Evolutionary conservation across 2,329 filamentous ascomycete genomes (phyloP).

Genomic region (Lasiodiplodia sp.): DNA sequence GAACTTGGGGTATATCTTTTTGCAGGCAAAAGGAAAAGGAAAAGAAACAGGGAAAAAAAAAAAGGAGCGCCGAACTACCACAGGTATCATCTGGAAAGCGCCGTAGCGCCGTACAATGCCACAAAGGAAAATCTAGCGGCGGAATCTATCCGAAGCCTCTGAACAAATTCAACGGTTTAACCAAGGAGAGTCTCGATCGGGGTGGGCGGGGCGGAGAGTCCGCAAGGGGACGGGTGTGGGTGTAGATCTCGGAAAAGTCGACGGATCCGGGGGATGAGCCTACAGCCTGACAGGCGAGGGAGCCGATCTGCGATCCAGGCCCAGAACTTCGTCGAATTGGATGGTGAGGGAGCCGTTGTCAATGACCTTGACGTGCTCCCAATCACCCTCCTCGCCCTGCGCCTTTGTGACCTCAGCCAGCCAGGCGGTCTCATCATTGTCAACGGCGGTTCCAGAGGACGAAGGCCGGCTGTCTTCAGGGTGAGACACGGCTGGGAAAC

Average conservation of each 20-base stretch:
- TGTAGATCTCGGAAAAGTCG: conserved; percentile 1
- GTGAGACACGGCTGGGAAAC: conserved; percentile 40
- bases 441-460: conserved; percentile 27
- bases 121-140: conserved; percentile 22
- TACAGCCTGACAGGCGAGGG: conserved; percentile 26
- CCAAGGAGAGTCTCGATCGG: conserved; percentile 7
- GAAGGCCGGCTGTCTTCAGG: conserved; percentile 29
- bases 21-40: not conserved
- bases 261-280: conserved; percentile 3
- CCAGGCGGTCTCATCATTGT: conserved; percentile 31
- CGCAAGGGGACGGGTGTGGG: conserved; percentile 11
- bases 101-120: conserved; percentile 10
- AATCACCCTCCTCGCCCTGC: conserved; percentile 39
- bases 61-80: conserved; percentile 3
- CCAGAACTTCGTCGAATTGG: conserved; percentile 45
- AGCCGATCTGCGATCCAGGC: conserved; percentile 33
- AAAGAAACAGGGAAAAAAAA: not conserved
- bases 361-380: conserved; percentile 42
- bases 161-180: not conserved
- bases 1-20: conserved; percentile 20
- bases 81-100: conserved; percentile 12
- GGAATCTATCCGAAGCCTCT: conserved; percentile 10
- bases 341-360: conserved; percentile 46
- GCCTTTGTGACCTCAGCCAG: conserved; percentile 40
- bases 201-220: not conserved